These are phyloP conservation scores for Lomentospora prolificans DNA, from an alignment of 2,329 filamentous ascomycete species.

Conservation along the genomic window DNA sequence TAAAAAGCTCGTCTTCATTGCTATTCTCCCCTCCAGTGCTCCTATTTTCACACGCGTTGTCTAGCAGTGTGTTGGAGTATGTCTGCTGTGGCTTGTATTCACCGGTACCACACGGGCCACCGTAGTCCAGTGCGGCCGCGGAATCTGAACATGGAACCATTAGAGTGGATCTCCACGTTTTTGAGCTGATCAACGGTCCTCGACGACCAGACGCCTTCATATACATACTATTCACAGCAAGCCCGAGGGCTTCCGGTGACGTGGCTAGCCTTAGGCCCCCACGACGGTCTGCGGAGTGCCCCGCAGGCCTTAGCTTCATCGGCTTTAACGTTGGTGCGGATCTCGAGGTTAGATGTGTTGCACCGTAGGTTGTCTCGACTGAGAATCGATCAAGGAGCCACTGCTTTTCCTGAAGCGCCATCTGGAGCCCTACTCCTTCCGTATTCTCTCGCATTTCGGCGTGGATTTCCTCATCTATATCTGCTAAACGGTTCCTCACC, in stretches of 20 bases:
- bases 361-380: slow-evolving; percentile 28
- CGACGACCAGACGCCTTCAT: background rate
- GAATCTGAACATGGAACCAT: background rate
- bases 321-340: slow-evolving; percentile 6
- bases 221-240: background rate
- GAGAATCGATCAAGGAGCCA: slow-evolving; percentile 80
- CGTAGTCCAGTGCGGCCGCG: background rate
- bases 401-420: slow-evolving; percentile 72
- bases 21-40: background rate
- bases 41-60: background rate
- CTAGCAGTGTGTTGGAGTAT: no score
- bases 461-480: slow-evolving; percentile 67
- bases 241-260: background rate
- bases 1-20: slow-evolving; percentile 75
- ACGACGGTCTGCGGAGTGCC: slow-evolving; percentile 67
- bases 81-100: no score
- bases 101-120: no score
- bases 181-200: slow-evolving; percentile 1
- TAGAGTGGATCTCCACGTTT: slow-evolving; percentile 15
- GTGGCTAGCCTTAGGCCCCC: slow-evolving; percentile 71
- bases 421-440: slow-evolving; percentile 75
- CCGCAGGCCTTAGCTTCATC: slow-evolving; percentile 32
- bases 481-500: slow-evolving; percentile 72
- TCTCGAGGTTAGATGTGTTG: background rate
- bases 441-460: slow-evolving; percentile 62